Evolutionary conservation across 225 moss, liverwort and hornwort species (phyloP).

Genomic region (Anthoceros angustus): DNA sequence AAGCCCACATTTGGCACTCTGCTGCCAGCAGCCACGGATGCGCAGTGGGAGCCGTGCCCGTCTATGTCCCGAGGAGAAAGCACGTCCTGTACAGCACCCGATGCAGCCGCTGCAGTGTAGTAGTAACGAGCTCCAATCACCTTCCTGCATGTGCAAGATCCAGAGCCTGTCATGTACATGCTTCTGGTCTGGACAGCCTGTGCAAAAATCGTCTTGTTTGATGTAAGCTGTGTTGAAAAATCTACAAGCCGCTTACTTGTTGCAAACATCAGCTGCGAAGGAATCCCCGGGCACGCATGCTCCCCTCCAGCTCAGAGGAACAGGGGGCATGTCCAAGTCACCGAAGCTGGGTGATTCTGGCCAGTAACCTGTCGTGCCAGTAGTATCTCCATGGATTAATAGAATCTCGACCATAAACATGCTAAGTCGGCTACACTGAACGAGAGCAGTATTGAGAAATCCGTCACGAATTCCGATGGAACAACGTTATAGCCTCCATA

Average conservation of each 20-base stretch:
- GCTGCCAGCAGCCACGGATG: not conserved
- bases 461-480: not conserved
- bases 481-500: not conserved
- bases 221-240: too few species aligned
- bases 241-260: not conserved
- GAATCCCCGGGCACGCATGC: not conserved
- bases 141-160: not conserved
- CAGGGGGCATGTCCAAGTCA: not conserved
- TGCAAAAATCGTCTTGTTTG: too few species aligned
- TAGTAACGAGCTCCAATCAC: not conserved
- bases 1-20: not conserved
- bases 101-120: not conserved
- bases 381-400: too few species aligned
- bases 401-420: too few species aligned
- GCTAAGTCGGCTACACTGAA: too few species aligned
- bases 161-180: not conserved
- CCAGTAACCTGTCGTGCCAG: not conserved
- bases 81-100: not conserved
- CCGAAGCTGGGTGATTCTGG: not conserved
- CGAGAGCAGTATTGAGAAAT: too few species aligned
- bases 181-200: not conserved
- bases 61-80: not conserved
- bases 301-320: not conserved
- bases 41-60: not conserved
- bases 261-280: not conserved